Evolutionary conservation across 805 yeast genomes (phyloP).

Genomic region (Pichia nakasei): DNA sequence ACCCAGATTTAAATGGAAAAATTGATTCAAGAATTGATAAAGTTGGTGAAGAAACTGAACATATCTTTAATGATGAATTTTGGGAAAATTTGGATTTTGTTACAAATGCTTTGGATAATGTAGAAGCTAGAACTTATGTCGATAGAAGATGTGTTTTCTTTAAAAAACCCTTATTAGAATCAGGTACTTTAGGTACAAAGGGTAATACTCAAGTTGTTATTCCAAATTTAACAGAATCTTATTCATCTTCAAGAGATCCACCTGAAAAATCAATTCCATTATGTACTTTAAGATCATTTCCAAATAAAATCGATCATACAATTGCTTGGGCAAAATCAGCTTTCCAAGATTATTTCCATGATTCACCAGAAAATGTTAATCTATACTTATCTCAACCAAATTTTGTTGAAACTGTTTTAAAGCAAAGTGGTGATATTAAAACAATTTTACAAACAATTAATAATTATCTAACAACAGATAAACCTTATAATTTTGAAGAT

Average conservation of each 20-base stretch:
- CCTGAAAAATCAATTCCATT: constrained; percentile 97
- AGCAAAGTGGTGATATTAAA: constrained; percentile 87
- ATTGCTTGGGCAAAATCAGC: constrained; percentile 98
- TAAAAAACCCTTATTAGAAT: constrained; percentile 84
- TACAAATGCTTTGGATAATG: constrained; percentile 94
- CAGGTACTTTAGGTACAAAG: constrained; percentile 97
- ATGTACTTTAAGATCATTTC: constrained; percentile 96
- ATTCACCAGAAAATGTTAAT: constrained; percentile 90
- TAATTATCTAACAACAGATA: constrained; percentile 55
- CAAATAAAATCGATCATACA: constrained; percentile 96
- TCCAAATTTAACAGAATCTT: constrained; percentile 90
- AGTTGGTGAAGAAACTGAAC: constrained; percentile 90
- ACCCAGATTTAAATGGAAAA: constrained; percentile 71
- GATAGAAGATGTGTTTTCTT: constrained; percentile 94
- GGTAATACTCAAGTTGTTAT: constrained; percentile 96
- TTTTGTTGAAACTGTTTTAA: constrained; percentile 83
- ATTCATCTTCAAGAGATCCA: constrained; percentile 95
- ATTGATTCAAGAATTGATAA: constrained; percentile 74
- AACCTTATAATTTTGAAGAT: constrained; percentile 87
- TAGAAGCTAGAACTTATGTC: constrained; percentile 95
- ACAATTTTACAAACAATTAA: constrained; percentile 76
- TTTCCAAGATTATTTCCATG: constrained; percentile 86
- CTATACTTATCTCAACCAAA: constrained; percentile 84
- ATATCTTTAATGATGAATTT: constrained; percentile 73
- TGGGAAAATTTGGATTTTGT: constrained; percentile 84